Evolutionary conservation across 768 basidiomycete genomes (phyloP).

Genomic region (Porpolomopsis calyptriformis): DNA sequence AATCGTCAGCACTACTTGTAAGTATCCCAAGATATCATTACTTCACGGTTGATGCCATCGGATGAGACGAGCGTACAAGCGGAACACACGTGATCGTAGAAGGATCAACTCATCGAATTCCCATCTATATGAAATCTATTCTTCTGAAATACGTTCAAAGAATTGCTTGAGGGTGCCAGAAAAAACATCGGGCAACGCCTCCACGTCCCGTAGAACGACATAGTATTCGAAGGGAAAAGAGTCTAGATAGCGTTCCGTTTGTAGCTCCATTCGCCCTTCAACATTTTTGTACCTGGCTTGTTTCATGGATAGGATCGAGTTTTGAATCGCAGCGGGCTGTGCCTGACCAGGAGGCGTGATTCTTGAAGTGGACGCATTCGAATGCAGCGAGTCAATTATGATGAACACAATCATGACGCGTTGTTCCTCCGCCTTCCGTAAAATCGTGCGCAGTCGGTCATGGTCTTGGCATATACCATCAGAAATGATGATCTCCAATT

Average conservation of each 20-base stretch:
- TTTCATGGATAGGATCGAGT: conserved; percentile 89
- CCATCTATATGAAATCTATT: too few relatives aligned
- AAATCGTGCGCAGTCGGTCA: conserved; percentile 63
- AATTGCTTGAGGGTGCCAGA: conserved; percentile 86
- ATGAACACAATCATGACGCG: conserved; percentile 94
- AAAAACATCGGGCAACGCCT: conserved; percentile 84
- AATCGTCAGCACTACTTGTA: conserved; percentile 4
- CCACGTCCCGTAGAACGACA: conserved; percentile 83
- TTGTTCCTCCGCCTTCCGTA: conserved; percentile 82
- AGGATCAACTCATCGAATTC: neutral
- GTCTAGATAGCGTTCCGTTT: conserved; percentile 83
- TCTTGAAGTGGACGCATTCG: conserved; percentile 18
- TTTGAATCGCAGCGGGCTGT: conserved; percentile 27
- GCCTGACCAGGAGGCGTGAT: conserved; percentile 12
- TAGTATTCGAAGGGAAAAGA: conserved; percentile 98
- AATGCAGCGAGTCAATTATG: conserved; percentile 81
- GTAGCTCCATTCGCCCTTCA: conserved; percentile 74
- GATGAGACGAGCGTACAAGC: too few relatives aligned
- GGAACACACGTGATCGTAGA: too few relatives aligned
- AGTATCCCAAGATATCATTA: neutral
- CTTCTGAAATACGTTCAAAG: conserved; percentile 74
- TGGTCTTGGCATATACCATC: conserved; percentile 99
- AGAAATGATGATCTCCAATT: conserved; percentile 95
- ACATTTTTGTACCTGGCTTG: conserved; percentile 80
- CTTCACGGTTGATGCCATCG: neutral